Evolutionary conservation across 805 yeast genomes (phyloP).

Genomic region (Kluyveromyces wickerhamii): DNA sequence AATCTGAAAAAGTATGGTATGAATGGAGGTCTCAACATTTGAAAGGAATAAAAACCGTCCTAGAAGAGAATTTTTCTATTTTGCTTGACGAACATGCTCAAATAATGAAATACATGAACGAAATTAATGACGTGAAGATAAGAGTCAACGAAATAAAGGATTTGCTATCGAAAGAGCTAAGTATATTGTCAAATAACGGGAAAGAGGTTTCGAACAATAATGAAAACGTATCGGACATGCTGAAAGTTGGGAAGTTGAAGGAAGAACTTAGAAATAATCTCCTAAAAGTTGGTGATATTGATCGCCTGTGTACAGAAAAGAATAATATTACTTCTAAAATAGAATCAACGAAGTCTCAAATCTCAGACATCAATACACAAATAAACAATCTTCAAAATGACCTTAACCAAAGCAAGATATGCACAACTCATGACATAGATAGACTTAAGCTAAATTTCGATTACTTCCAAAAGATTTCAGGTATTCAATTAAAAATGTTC

Average conservation of each 20-base stretch:
- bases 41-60: constrained; percentile 34
- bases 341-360: neutral
- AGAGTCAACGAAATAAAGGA: constrained; percentile 14
- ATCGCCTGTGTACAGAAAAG: neutral
- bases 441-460: constrained; percentile 9
- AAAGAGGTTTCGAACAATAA: neutral
- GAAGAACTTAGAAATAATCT: constrained; percentile 5
- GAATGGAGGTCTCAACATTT: constrained; percentile 52
- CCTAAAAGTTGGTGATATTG: constrained; percentile 3
- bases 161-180: constrained; percentile 16
- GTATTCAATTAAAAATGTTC: constrained; percentile 10
- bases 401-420: constrained; percentile 5
- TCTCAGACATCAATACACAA: constrained; percentile 8
- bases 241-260: constrained; percentile 7
- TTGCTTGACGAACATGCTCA: constrained; percentile 21
- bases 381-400: constrained; percentile 8
- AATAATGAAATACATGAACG: constrained; percentile 11
- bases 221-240: constrained; percentile 3
- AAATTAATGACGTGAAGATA: constrained; percentile 8
- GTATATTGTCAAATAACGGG: constrained; percentile 9
- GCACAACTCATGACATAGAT: constrained; percentile 10
- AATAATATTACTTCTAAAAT: neutral
- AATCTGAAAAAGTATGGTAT: constrained; percentile 52
- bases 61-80: constrained; percentile 21
- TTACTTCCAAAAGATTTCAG: constrained; percentile 12